These are phyloP conservation scores for Trametes maxima DNA, from an alignment of 768 basidiomycete genomes.

Conservation along the genomic window DNA sequence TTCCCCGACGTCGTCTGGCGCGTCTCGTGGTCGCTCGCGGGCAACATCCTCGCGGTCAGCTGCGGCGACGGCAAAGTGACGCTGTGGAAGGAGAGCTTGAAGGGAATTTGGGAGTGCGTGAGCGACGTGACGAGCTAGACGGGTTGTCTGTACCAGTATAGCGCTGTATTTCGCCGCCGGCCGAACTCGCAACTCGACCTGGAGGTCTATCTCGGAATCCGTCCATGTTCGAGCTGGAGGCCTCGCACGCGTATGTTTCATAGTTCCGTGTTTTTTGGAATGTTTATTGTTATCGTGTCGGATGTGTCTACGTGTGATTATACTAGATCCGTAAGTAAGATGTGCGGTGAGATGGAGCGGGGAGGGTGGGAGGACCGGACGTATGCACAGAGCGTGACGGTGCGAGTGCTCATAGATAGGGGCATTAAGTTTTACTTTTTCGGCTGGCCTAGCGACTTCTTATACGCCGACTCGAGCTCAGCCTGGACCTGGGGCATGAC, in stretches of 20 bases:
- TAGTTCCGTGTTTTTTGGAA: not conserved
- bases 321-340: conserved; percentile 13
- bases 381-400: not conserved
- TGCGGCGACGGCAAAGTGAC: conserved; percentile 98
- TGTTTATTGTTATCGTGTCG: conserved; percentile 4
- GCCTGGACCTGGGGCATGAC: conserved; percentile 86
- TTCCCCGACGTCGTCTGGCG: conserved; percentile 99
- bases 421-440: conserved; percentile 60
- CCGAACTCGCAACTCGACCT: too few relatives aligned
- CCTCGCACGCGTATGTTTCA: not conserved
- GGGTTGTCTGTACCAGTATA: not conserved
- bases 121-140: conserved; percentile 87
- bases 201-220: too few relatives aligned
- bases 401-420: not conserved
- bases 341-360: conserved; percentile 1
- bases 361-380: not conserved
- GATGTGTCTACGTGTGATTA: conserved; percentile 11
- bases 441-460: conserved; percentile 67
- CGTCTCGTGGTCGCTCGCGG: conserved; percentile 97
- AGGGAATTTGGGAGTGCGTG: conserved; percentile 95
- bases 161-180: not conserved
- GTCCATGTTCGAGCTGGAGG: too few relatives aligned
- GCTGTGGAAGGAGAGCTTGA: conserved; percentile 97
- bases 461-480: conserved; percentile 86
- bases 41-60: conserved; percentile 94